Percentiles rank a stretch among this genome's conserved stretches.
phyloP scores from a whole-genome alignment of 1,284 basidiomycete genomes.

The Apiotrichum brassicae region DNA sequence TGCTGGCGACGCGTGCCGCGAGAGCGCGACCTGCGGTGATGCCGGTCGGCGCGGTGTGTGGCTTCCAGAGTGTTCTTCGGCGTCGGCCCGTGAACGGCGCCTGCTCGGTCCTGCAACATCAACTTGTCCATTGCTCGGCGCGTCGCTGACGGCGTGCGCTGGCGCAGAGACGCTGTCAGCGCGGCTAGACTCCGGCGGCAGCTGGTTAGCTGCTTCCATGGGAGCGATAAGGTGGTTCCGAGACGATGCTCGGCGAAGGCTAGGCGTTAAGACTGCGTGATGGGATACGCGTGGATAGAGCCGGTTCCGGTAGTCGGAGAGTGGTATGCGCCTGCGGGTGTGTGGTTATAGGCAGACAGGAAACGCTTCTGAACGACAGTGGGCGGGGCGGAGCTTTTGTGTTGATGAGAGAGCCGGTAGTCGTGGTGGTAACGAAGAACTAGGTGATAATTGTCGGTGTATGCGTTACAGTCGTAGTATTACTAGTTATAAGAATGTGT shows the following conservation, averaged over 20 bases:
- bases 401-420: too few species aligned
- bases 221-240: not conserved
- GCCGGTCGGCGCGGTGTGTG: slow-evolving; percentile 13
- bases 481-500: too few species aligned
- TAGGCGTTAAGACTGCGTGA: not conserved
- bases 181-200: not conserved
- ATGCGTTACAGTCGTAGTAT: too few species aligned
- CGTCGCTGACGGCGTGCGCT: not conserved
- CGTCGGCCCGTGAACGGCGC: slow-evolving; percentile 5
- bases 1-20: slow-evolving; percentile 9
- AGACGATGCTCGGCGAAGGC: not conserved
- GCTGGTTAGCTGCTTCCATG: not conserved
- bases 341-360: too few species aligned
- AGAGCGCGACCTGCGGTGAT: slow-evolving; percentile 18
- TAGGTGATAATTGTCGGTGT: too few species aligned
- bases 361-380: too few species aligned
- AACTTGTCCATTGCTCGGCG: not conserved
- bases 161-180: not conserved
- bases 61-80: not conserved
- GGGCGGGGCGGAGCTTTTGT: too few species aligned
- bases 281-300: too few species aligned
- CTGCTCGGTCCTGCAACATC: slow-evolving; percentile 15
- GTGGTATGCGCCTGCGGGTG: too few species aligned
- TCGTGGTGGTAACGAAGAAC: too few species aligned
- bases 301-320: too few species aligned